A percentile compares a stretch with the other conserved stretches of the same genome.
phyloP scores from a whole-genome alignment of 2,329 filamentous ascomycete species.

The Claviceps africana region DNA sequence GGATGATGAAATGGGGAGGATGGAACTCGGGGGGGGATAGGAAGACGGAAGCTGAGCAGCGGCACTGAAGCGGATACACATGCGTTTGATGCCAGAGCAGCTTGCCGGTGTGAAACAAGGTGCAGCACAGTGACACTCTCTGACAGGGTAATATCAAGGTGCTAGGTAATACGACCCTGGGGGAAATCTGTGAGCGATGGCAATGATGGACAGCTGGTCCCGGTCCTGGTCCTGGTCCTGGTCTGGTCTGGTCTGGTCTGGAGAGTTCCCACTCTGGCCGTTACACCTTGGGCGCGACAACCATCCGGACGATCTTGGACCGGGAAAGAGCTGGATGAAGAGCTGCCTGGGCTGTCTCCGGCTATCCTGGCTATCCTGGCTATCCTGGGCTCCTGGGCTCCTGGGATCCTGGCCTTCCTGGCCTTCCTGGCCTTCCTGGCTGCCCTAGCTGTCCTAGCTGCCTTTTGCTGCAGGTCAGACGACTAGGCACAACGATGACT shows the following conservation, averaged over 20 bases:
- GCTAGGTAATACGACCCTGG: constrained; percentile 35
- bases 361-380: constrained; percentile 11
- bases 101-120: constrained; percentile 31
- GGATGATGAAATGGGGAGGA: background rate
- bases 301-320: constrained; percentile 11
- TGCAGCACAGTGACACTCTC: constrained; percentile 36
- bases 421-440: no score
- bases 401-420: no score
- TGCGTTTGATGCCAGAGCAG: constrained; percentile 17
- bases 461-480: background rate
- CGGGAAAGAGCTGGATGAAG: constrained; percentile 2
- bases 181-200: constrained; percentile 25
- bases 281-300: constrained; percentile 23
- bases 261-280: constrained; percentile 12
- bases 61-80: constrained; percentile 3
- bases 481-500: background rate
- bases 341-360: no score
- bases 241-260: no score
- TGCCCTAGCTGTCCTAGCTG: no score
- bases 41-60: background rate
- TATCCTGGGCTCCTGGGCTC: no score
- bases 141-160: constrained; percentile 3
- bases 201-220: constrained; percentile 16
- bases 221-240: no score
- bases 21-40: background rate